Conservation (phyloP, 2,329 filamentous ascomycete genomes). For the Scedosporium minutisporum region DNA sequence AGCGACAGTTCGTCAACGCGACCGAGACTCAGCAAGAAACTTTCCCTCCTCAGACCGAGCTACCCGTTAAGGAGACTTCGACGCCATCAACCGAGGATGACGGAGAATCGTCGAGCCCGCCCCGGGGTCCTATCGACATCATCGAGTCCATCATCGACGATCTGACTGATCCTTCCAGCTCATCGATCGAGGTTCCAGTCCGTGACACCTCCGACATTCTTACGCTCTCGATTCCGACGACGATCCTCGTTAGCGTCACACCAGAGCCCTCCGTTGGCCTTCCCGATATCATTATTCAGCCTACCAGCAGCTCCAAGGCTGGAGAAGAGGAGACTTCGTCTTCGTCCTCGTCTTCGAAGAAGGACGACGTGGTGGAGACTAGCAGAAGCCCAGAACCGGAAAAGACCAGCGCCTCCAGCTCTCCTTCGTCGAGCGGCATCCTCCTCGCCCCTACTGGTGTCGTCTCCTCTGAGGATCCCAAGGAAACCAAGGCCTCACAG, state of each 20-base stretch:
- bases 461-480: constrained; percentile 14
- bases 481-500: background rate
- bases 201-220: constrained; percentile 10
- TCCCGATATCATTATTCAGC: background rate
- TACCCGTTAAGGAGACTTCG: background rate
- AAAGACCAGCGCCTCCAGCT: constrained; percentile 11
- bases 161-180: background rate
- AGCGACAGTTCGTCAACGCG: constrained; percentile 36
- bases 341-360: background rate
- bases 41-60: constrained; percentile 13
- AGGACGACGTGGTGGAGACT: background rate
- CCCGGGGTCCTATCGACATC: background rate
- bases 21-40: constrained; percentile 24
- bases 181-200: constrained; percentile 3
- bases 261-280: background rate
- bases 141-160: constrained; percentile 7
- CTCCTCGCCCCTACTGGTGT: constrained; percentile 22
- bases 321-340: background rate
- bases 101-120: background rate
- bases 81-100: background rate
- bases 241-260: constrained; percentile 8
- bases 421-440: constrained; percentile 12
- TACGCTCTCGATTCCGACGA: constrained; percentile 6
- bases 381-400: background rate
- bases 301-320: background rate